These are phyloP conservation scores for Cucurbita pepo DNA, from an alignment of 306 rosid species.

Conservation along the genomic window DNA sequence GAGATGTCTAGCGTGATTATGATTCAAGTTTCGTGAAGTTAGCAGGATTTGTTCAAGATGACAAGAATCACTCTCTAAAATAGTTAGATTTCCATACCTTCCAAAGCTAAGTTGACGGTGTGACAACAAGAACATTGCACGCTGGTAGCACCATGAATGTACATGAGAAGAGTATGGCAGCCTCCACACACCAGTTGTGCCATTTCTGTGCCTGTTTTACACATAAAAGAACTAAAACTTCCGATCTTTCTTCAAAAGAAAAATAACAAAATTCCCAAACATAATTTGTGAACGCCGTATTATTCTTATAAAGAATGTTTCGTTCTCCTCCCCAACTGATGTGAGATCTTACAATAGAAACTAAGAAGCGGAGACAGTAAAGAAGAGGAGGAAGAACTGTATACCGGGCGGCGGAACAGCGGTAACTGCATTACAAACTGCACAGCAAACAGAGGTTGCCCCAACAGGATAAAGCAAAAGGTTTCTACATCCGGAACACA, in stretches of 20 bases:
- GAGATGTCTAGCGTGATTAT: not conserved
- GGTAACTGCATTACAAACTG: slow-evolving; percentile 97
- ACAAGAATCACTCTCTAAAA: not conserved
- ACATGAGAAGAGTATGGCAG: slow-evolving; percentile 96
- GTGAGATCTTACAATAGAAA: not conserved
- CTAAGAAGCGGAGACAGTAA: not conserved
- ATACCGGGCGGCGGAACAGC: slow-evolving; percentile 92
- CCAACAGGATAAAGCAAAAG: slow-evolving; percentile 83
- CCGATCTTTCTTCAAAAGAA: not conserved
- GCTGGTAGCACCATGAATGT: slow-evolving; percentile 87
- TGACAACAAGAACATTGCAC: slow-evolving; percentile 98
- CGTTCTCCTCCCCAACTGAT: no score
- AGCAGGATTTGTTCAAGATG: not conserved
- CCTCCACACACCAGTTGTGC: slow-evolving; percentile 98
- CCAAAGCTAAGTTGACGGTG: slow-evolving; percentile 89
- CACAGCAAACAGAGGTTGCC: slow-evolving; percentile 94
- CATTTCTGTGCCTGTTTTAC: slow-evolving; percentile 81
- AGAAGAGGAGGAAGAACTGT: not conserved
- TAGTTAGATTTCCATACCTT: slow-evolving; percentile 39
- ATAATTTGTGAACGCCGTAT: no score
- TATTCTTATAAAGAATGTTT: no score
- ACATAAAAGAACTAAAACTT: not conserved
- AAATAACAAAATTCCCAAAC: not conserved
- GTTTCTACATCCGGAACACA: slow-evolving; percentile 93
- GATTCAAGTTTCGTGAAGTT: not conserved